Percentiles rank a stretch among this genome's conserved stretches.
Evolutionary conservation across 768 basidiomycete species (phyloP).

Genomic region (Tricholoma matsutake): DNA sequence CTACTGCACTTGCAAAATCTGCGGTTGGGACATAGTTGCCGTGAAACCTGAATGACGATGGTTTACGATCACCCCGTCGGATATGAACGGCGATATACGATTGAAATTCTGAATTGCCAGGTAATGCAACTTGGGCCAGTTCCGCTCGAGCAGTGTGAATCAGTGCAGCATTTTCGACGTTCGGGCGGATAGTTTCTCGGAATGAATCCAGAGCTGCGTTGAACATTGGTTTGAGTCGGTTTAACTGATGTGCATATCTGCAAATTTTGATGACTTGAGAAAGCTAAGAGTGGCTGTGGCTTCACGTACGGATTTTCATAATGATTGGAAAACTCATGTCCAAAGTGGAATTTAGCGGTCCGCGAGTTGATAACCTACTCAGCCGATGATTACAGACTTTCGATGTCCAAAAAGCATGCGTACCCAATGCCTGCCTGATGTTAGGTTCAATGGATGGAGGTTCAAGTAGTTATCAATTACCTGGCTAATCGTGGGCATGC

Average conservation of each 20-base stretch:
- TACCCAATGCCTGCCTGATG: constrained; percentile 58
- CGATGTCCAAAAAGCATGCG: constrained; percentile 3
- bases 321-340: constrained; percentile 49
- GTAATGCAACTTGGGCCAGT: constrained; percentile 28
- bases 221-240: constrained; percentile 56
- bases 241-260: constrained; percentile 53
- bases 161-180: constrained; percentile 38
- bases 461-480: constrained; percentile 28
- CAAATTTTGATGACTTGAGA: constrained; percentile 4
- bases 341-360: constrained; percentile 65
- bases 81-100: constrained; percentile 59
- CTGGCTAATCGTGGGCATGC: constrained; percentile 70
- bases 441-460: neutral
- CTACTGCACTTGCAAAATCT: constrained; percentile 44
- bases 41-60: constrained; percentile 42
- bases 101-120: constrained; percentile 7
- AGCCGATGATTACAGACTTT: neutral
- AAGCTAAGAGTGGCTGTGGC: neutral
- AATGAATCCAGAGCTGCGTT: constrained; percentile 47
- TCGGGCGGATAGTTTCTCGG: constrained; percentile 50
- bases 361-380: constrained; percentile 58
- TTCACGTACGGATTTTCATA: constrained; percentile 62
- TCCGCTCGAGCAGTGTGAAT: constrained; percentile 50
- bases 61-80: constrained; percentile 56
- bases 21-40: constrained; percentile 45